Evolutionary conservation across 495 filamentous ascomycete species (phyloP).

Genomic region (Xylaria longipes): DNA sequence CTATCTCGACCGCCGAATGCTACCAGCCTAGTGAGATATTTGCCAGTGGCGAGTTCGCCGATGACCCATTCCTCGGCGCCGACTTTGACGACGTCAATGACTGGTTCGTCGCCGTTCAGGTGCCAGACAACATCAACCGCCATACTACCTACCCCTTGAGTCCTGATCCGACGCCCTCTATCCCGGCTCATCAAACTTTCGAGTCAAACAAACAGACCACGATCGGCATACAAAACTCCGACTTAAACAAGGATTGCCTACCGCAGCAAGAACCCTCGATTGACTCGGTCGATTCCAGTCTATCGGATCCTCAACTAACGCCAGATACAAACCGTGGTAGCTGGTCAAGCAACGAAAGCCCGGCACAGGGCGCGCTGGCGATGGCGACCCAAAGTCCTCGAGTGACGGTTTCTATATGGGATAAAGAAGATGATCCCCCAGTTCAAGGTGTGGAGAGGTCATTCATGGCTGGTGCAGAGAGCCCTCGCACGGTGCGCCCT

Average conservation of each 20-base stretch:
- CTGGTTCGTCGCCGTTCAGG: constrained; percentile 20
- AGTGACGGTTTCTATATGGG: constrained; percentile 58
- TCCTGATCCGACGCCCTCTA: constrained; percentile 39
- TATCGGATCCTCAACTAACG: constrained; percentile 48
- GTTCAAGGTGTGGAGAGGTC: constrained; percentile 40
- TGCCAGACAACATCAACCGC: constrained; percentile 37
- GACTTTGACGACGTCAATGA: constrained; percentile 19
- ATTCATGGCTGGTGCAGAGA: constrained; percentile 30
- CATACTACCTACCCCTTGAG: constrained; percentile 39
- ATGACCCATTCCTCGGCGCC: constrained; percentile 51
- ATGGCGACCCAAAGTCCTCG: constrained; percentile 55
- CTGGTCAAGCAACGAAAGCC: constrained; percentile 55
- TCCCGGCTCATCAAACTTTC: constrained; percentile 34
- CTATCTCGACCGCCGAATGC: constrained; percentile 45
- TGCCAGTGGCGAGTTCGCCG: constrained; percentile 40
- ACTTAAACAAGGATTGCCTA: constrained; percentile 19
- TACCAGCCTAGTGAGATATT: constrained; percentile 50
- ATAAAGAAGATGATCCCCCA: constrained; percentile 39
- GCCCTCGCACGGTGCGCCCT: constrained; percentile 28
- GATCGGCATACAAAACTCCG: constrained; percentile 29
- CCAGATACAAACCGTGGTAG: constrained; percentile 55
- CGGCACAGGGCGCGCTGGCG: constrained; percentile 42
- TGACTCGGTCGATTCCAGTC: constrained; percentile 39
- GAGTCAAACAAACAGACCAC: constrained; percentile 22
- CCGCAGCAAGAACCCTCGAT: constrained; percentile 34